phyloP scores from a whole-genome alignment of 495 filamentous ascomycete genomes.

The Trichoderma erinaceum region DNA sequence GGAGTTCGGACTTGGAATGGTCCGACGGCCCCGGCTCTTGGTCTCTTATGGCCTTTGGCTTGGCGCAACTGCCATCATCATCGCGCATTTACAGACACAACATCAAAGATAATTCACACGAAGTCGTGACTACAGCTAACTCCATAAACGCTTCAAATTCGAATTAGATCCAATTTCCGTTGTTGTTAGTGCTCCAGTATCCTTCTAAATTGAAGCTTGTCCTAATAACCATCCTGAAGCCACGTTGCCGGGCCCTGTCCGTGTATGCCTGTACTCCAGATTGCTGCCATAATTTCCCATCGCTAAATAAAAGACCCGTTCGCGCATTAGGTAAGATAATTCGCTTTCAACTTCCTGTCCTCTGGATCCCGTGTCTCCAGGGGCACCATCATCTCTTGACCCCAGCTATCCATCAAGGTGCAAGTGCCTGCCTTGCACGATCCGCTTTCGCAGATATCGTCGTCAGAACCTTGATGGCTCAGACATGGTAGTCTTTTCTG shows the following conservation, averaged over 20 bases:
- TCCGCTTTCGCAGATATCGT: background rate
- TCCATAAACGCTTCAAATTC: background rate
- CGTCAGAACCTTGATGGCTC: slow-evolving; percentile 11
- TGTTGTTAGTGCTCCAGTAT: background rate
- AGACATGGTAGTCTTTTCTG: background rate
- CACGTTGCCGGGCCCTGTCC: background rate
- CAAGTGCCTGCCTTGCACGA: background rate
- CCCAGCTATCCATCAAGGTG: background rate
- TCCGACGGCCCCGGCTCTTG: background rate
- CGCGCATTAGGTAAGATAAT: background rate
- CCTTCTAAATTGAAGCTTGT: background rate
- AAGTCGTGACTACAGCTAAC: background rate
- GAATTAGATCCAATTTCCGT: background rate
- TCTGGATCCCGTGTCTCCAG: background rate
- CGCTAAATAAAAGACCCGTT: background rate
- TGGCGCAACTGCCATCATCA: background rate
- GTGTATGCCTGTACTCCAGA: background rate
- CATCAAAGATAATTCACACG: background rate
- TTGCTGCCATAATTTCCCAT: background rate
- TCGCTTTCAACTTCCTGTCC: background rate
- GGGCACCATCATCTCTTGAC: background rate
- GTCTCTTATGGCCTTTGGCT: background rate
- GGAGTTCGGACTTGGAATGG: background rate
- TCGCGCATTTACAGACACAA: background rate
- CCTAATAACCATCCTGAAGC: background rate